These are phyloP conservation scores for Termitomyces sp. DNA, from an alignment of 768 basidiomycete species.

Conservation along the genomic window DNA sequence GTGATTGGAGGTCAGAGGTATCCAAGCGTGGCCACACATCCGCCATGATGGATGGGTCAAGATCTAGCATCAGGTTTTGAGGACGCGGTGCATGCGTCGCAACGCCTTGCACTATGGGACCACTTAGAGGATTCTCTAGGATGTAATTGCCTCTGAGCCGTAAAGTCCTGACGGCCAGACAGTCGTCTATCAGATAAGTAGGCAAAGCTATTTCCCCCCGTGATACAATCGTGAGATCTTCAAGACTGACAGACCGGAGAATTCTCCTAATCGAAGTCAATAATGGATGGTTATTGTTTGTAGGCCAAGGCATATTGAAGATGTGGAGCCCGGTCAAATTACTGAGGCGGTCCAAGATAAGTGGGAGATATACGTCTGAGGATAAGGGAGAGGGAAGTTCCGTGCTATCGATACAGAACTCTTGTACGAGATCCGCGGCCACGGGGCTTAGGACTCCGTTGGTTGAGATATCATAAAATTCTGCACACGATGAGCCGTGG, in stretches of 20 bases:
- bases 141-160: not conserved
- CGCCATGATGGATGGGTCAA: not conserved
- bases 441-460: not conserved
- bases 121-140: not conserved
- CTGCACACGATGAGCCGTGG: not conserved
- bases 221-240: not conserved
- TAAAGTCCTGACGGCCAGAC: not conserved
- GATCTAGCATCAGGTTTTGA: not conserved
- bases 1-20: conserved; percentile 1
- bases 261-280: not conserved
- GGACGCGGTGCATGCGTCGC: not conserved
- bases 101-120: not conserved
- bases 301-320: not conserved
- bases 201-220: not conserved
- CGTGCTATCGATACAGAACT: not conserved
- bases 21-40: conserved; percentile 2
- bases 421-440: not conserved
- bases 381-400: not conserved
- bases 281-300: not conserved
- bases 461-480: not conserved
- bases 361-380: not conserved
- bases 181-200: not conserved
- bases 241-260: not conserved
- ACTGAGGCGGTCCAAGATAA: not conserved
- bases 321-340: not conserved